Evolutionary conservation across 495 filamentous ascomycete genomes (phyloP).

Genomic region (Trichocladium uniseriatum): DNA sequence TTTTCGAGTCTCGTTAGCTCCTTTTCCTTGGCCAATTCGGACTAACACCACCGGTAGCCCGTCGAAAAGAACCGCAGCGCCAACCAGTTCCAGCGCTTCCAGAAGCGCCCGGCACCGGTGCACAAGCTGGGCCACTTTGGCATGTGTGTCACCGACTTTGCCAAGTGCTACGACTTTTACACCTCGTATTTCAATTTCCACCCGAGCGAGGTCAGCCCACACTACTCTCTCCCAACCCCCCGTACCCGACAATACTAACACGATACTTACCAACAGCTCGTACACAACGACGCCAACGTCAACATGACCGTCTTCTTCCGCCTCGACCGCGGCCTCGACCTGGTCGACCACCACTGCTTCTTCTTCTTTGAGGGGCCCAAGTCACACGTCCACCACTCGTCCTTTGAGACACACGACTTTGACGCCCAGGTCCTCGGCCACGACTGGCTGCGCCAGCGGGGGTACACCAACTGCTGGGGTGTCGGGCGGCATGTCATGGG

Average conservation of each 20-base stretch:
- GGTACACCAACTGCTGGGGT: slow-evolving; percentile 63
- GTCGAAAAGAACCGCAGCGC: slow-evolving; percentile 38
- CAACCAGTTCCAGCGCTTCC: slow-evolving; percentile 44
- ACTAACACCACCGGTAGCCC: too few species aligned
- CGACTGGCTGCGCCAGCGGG: slow-evolving; percentile 55
- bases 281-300: slow-evolving; percentile 42
- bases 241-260: too few species aligned
- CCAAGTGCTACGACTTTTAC: slow-evolving; percentile 52
- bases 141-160: slow-evolving; percentile 51
- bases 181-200: slow-evolving; percentile 58
- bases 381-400: slow-evolving; percentile 60
- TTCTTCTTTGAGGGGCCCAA: slow-evolving; percentile 50
- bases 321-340: slow-evolving; percentile 49
- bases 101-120: slow-evolving; percentile 56
- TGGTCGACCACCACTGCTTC: slow-evolving; percentile 65
- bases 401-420: slow-evolving; percentile 68
- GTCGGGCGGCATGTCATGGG: slow-evolving; percentile 61
- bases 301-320: slow-evolving; percentile 56
- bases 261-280: too few species aligned
- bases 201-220: slow-evolving; percentile 38
- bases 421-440: slow-evolving; percentile 68
- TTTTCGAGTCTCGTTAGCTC: too few species aligned
- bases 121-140: slow-evolving; percentile 74
- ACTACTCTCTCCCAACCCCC: too few species aligned
- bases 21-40: too few species aligned